These are phyloP conservation scores for Apiospora rasikravindrae DNA, from an alignment of 2,329 filamentous ascomycete genomes.

Conservation along the genomic window DNA sequence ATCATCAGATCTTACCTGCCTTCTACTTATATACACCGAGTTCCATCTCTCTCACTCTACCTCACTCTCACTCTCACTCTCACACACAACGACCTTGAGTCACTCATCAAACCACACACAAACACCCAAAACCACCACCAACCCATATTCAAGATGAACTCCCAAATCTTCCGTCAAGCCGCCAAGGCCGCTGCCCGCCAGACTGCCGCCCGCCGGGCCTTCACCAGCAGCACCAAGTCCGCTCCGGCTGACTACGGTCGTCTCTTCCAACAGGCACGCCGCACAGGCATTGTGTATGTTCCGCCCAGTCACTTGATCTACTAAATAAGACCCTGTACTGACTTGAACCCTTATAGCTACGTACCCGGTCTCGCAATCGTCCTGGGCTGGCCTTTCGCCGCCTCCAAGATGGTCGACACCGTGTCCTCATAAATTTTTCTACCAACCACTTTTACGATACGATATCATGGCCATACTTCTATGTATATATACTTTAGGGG, in stretches of 20 bases:
- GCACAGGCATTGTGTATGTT: conserved; percentile 17
- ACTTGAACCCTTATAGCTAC: not conserved
- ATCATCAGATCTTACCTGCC: not conserved
- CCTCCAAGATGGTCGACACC: conserved; percentile 5
- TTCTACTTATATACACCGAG: not conserved
- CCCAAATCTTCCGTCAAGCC: conserved; percentile 10
- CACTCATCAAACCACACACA: not conserved
- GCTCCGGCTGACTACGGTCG: conserved; percentile 14
- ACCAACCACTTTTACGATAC: not conserved
- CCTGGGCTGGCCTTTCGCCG: conserved; percentile 17
- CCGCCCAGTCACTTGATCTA: not conserved
- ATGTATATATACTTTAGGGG: conserved; percentile 3
- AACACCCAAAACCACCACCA: not conserved
- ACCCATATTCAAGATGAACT: conserved; percentile 7
- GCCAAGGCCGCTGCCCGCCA: conserved; percentile 3
- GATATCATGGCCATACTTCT: conserved; percentile 6
- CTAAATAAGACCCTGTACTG: not conserved
- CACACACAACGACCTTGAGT: not conserved
- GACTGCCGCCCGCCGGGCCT: not conserved
- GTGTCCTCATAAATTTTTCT: not conserved
- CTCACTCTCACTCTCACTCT: not conserved
- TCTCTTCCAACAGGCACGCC: conserved; percentile 1
- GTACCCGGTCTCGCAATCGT: not conserved
- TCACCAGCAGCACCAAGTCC: conserved; percentile 13
- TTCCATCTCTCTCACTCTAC: not conserved